A percentile compares a stretch with the other conserved stretches of the same genome.
phyloP scores from a whole-genome alignment of 352 stramenopile genomes.

The Thalassiosira allenii region DNA sequence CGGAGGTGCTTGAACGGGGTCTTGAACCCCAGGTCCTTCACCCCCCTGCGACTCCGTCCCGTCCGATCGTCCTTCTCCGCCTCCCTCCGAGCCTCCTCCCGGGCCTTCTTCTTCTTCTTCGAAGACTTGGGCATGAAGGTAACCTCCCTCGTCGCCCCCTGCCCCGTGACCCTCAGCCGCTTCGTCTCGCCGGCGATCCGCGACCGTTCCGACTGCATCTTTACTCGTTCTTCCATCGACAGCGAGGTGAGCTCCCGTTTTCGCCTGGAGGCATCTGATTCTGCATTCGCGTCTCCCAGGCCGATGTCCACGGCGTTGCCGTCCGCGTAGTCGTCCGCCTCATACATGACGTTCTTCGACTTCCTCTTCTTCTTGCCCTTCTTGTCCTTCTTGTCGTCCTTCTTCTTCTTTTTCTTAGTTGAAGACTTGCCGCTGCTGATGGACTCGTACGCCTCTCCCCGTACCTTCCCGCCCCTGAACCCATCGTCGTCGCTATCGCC shows the following conservation, averaged over 20 bases:
- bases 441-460: conserved; percentile 75
- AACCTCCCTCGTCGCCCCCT: conserved; percentile 75
- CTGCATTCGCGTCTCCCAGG: conserved; percentile 48
- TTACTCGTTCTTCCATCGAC: conserved; percentile 70
- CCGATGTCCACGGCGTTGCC: conserved; percentile 64
- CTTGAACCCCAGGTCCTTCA: conserved; percentile 76
- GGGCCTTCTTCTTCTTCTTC: conserved; percentile 48
- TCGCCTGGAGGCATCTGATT: conserved; percentile 56
- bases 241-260: conserved; percentile 73
- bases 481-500: conserved; percentile 81
- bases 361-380: conserved; percentile 61
- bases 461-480: conserved; percentile 72
- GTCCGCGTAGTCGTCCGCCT: conserved; percentile 70
- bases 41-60: conserved; percentile 63
- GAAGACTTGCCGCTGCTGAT: conserved; percentile 53
- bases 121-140: conserved; percentile 72
- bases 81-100: conserved; percentile 36
- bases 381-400: conserved; percentile 42
- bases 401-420: conserved; percentile 33
- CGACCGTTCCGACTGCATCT: conserved; percentile 61
- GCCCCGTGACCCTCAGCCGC: conserved; percentile 45
- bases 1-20: conserved; percentile 65
- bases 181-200: conserved; percentile 57
- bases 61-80: conserved; percentile 31
- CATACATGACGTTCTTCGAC: conserved; percentile 67